Percentiles rank a stretch among this genome's conserved stretches.
Conservation (phyloP, 1,284 basidiomycete species). For the Anthracocystis setariae region DNA sequence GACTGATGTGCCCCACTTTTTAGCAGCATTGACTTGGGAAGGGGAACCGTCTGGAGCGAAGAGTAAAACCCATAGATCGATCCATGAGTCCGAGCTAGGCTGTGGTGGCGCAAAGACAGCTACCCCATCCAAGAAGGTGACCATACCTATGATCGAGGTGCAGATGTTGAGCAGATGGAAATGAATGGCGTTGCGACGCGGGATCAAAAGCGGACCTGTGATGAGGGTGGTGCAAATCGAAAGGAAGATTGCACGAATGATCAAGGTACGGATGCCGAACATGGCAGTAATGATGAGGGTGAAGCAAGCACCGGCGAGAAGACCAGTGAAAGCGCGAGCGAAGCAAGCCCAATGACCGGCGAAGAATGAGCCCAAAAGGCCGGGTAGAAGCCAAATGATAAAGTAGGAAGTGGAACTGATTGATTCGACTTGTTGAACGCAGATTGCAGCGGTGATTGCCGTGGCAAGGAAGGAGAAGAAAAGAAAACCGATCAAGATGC, state of each 20-base stretch:
- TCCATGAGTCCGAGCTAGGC: constrained; percentile 47
- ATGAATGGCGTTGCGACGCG: constrained; percentile 35
- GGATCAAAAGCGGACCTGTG: constrained; percentile 50
- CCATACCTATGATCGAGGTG: constrained; percentile 55
- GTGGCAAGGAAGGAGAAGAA: constrained; percentile 50
- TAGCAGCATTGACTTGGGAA: constrained; percentile 25
- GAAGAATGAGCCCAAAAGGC: constrained; percentile 49
- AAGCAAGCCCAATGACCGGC: constrained; percentile 46
- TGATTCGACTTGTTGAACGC: constrained; percentile 19
- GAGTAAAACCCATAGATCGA: constrained; percentile 58
- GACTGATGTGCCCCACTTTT: constrained; percentile 51
- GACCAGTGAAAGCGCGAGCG: constrained; percentile 35
- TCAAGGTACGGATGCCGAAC: constrained; percentile 59
- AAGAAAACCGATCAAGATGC: constrained; percentile 51
- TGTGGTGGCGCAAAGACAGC: constrained; percentile 53
- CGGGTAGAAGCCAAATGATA: constrained; percentile 53
- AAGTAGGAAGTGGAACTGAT: constrained; percentile 43
- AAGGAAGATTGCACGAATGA: constrained; percentile 54
- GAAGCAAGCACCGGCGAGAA: constrained; percentile 43
- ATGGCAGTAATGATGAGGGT: constrained; percentile 57
- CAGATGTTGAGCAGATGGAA: constrained; percentile 54
- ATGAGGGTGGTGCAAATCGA: constrained; percentile 45
- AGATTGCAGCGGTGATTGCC: constrained; percentile 45
- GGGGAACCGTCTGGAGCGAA: constrained; percentile 39
- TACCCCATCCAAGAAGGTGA: constrained; percentile 56